phyloP scores from a whole-genome alignment of 2,329 filamentous ascomycete genomes.

The Septoria linicola region DNA sequence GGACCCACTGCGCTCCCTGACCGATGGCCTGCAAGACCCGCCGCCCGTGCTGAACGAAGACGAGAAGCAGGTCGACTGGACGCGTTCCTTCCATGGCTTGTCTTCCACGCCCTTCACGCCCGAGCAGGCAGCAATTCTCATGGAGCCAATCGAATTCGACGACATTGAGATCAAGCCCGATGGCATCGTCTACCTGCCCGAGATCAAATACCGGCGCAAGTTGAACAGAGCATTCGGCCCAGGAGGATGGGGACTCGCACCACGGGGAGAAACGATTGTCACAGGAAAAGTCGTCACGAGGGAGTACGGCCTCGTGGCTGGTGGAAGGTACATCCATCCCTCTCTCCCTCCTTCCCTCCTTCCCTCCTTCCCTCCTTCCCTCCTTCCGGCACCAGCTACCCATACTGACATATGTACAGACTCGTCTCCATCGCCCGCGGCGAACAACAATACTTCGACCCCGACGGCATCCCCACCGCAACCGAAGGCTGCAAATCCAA shows the following conservation, averaged over 20 bases:
- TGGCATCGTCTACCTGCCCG: conserved; percentile 91
- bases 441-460: conserved; percentile 89
- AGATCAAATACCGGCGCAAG: conserved; percentile 95
- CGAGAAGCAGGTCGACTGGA: conserved; percentile 70
- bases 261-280: conserved; percentile 79
- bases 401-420: conserved; percentile 50
- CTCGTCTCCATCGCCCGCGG: conserved; percentile 90
- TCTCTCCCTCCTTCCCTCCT: no score
- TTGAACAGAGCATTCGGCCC: conserved; percentile 90
- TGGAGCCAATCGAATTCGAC: conserved; percentile 63
- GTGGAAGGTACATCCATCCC: conserved; percentile 67
- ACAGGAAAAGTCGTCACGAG: conserved; percentile 78
- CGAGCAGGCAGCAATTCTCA: conserved; percentile 67
- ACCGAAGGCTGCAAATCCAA: conserved; percentile 98
- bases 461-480: conserved; percentile 87
- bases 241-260: conserved; percentile 91
- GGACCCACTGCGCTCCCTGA: conserved; percentile 43
- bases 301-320: conserved; percentile 87
- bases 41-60: conserved; percentile 50
- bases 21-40: conserved; percentile 53
- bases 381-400: no score
- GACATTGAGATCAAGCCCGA: conserved; percentile 98
- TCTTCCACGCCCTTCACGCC: conserved; percentile 67
- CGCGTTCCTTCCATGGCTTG: conserved; percentile 77
- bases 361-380: no score